phyloP scores from a whole-genome alignment of 192 early-diverging fungal genomes.

The Phlyctochytrium arcticum region DNA sequence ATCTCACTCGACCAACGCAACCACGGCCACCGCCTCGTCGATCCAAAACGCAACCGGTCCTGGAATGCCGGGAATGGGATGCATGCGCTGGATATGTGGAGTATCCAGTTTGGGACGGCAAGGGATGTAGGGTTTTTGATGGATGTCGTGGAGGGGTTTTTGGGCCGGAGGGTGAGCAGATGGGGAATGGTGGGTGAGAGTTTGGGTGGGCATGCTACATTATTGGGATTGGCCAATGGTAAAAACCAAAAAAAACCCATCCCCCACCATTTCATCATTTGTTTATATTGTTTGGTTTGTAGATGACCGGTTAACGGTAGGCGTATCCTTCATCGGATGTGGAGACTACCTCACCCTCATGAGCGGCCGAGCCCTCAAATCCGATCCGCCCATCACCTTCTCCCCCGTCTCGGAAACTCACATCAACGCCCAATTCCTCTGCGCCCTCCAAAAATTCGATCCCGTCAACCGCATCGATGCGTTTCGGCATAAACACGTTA shows the following conservation, averaged over 20 bases:
- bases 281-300: background rate
- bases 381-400: background rate
- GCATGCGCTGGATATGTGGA: slow-evolving; percentile 26
- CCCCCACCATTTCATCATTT: background rate
- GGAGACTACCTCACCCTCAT: slow-evolving; percentile 35
- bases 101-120: slow-evolving; percentile 39
- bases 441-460: background rate
- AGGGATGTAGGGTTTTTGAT: slow-evolving; percentile 43
- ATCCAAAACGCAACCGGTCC: slow-evolving; percentile 25
- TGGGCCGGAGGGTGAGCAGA: slow-evolving; percentile 25
- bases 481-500: background rate
- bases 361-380: slow-evolving; percentile 6
- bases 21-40: slow-evolving; percentile 43
- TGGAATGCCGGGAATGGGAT: slow-evolving; percentile 39
- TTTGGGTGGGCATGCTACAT: slow-evolving; percentile 50
- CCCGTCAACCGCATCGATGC: slow-evolving; percentile 8
- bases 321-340: slow-evolving; percentile 28
- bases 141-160: slow-evolving; percentile 44
- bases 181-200: slow-evolving; percentile 50
- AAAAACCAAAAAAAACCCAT: background rate
- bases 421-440: slow-evolving; percentile 6
- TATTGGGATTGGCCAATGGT: slow-evolving; percentile 39
- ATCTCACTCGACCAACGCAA: slow-evolving; percentile 53
- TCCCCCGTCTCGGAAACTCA: slow-evolving; percentile 4
- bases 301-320: slow-evolving; percentile 15